Percentiles rank a stretch among this genome's conserved stretches.
Evolutionary conservation across 2,329 filamentous ascomycete species (phyloP).

Genomic region (Aspergillus ibericus): DNA sequence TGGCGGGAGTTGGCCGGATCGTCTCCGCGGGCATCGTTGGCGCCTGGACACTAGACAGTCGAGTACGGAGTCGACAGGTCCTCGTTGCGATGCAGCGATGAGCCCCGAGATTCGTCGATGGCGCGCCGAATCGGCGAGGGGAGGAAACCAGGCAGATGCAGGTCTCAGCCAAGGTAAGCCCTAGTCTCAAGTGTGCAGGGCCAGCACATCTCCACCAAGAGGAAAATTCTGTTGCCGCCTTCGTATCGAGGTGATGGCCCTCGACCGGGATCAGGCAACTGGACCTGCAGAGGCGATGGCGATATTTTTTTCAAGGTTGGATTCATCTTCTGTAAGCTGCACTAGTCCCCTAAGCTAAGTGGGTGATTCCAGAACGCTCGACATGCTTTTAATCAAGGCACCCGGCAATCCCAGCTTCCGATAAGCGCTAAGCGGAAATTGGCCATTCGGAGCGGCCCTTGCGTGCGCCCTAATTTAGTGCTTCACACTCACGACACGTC

Average conservation of each 20-base stretch:
- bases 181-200: background rate
- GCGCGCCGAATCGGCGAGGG: background rate
- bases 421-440: background rate
- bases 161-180: background rate
- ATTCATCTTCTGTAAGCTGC: background rate
- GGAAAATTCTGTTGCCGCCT: background rate
- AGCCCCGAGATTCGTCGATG: too few species aligned
- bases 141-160: background rate
- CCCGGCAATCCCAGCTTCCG: too few species aligned
- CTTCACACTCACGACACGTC: background rate
- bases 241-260: background rate
- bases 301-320: background rate
- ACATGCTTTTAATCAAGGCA: too few species aligned
- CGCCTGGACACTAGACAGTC: background rate
- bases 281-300: background rate
- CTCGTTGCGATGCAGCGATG: too few species aligned
- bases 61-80: background rate
- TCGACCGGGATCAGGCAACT: background rate
- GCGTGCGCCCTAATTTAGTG: background rate
- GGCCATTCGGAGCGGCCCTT: background rate
- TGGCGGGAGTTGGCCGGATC: background rate
- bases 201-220: background rate
- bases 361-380: background rate
- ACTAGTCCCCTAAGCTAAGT: too few species aligned
- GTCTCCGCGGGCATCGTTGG: background rate